Evolutionary conservation across 306 rosid species (phyloP).

Genomic region (Crotalaria pallida): DNA sequence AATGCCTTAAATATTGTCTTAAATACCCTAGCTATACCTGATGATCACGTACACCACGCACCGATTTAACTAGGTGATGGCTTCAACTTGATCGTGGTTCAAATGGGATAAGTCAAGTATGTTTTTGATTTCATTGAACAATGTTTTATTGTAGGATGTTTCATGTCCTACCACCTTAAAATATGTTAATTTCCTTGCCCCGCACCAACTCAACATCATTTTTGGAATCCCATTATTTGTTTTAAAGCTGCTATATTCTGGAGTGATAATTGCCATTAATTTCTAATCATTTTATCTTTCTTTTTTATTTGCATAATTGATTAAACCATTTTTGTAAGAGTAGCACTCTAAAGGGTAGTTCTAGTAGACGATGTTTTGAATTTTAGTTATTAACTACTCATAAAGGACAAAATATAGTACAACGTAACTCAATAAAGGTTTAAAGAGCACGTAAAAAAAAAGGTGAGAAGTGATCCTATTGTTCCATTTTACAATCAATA

Average conservation of each 20-base stretch:
- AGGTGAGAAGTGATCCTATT: slow-evolving; percentile 27
- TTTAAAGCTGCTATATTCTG: slow-evolving; percentile 41
- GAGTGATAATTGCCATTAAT: slow-evolving; percentile 54
- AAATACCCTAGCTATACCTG: not conserved
- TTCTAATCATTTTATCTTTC: slow-evolving; percentile 45
- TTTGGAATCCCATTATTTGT: slow-evolving; percentile 69
- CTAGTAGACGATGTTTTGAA: slow-evolving; percentile 1
- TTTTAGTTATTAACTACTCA: slow-evolving; percentile 14
- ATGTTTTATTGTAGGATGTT: slow-evolving; percentile 34
- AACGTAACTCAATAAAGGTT: slow-evolving; percentile 20
- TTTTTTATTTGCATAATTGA: not conserved
- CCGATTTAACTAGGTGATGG: not conserved
- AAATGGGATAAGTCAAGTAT: not conserved
- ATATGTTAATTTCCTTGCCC: slow-evolving; percentile 33
- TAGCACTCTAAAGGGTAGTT: not conserved
- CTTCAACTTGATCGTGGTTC: not conserved
- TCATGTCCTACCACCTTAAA: slow-evolving; percentile 32
- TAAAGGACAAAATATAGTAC: slow-evolving; percentile 34
- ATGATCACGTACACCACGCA: slow-evolving; percentile 25
- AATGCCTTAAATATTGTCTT: too few species aligned
- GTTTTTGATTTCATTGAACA: not conserved
- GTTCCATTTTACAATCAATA: slow-evolving; percentile 9
- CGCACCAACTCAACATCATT: slow-evolving; percentile 67
- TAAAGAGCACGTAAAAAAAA: not conserved
- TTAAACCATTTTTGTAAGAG: not conserved